These are phyloP conservation scores for Fusarium lyarnte DNA, from an alignment of 2,329 filamentous ascomycete species.

Conservation along the genomic window DNA sequence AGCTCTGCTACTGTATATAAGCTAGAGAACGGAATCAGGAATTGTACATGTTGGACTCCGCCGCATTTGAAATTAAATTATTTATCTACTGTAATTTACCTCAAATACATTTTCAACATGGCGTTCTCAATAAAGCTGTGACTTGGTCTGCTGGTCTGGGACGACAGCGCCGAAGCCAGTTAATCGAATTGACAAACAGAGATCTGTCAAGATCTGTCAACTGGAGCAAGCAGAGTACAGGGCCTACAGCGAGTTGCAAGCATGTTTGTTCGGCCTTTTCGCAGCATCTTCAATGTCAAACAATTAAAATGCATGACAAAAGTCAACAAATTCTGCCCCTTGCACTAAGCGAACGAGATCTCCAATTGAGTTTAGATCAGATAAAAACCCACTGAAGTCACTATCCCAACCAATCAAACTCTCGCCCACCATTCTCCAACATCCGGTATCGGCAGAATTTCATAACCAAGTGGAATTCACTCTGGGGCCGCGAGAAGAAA, in stretches of 20 bases:
- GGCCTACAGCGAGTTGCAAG: too few relatives aligned
- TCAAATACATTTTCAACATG: fast-evolving
- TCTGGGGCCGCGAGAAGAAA: neutral
- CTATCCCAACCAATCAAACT: neutral
- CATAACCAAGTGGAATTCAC: slow-evolving; percentile 1
- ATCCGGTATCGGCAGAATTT: slow-evolving; percentile 9
- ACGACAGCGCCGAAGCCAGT: neutral
- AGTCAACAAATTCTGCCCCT: neutral
- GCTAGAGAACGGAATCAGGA: fast-evolving
- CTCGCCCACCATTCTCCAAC: neutral
- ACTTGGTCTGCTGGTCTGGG: neutral
- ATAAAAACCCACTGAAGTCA: neutral
- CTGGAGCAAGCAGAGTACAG: neutral
- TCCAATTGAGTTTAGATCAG: neutral
- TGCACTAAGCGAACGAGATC: neutral
- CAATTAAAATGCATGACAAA: neutral
- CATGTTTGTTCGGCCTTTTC: fast-evolving
- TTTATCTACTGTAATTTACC: fast-evolving
- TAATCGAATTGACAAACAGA: neutral
- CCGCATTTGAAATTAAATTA: fast-evolving
- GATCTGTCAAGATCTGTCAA: too few relatives aligned
- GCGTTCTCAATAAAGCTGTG: fast-evolving
- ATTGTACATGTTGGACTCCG: fast-evolving
- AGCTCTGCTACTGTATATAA: fast-evolving
- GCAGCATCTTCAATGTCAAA: neutral